Percentiles rank a stretch among this genome's conserved stretches.
Conservation (phyloP, 352 stramenopile species). For the Globisporangium irregulare region DNA sequence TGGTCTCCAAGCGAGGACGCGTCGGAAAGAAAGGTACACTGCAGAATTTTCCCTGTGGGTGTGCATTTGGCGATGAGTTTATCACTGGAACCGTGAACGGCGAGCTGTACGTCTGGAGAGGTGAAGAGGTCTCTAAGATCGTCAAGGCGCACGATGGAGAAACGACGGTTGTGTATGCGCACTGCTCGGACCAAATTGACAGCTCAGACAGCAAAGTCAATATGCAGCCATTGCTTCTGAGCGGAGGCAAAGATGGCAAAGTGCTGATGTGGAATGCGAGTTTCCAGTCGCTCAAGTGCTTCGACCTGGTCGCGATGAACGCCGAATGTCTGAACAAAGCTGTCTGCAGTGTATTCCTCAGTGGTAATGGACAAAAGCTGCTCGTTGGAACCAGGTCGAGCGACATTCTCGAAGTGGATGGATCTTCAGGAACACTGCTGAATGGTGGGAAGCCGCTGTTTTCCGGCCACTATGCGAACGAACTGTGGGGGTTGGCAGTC, state of each 20-base stretch:
- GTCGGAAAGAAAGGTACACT: slow-evolving; percentile 60
- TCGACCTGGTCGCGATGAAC: slow-evolving; percentile 45
- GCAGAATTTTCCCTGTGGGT: slow-evolving; percentile 48
- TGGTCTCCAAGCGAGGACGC: slow-evolving; percentile 50
- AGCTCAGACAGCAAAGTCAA: slow-evolving; percentile 11
- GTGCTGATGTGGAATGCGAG: slow-evolving; percentile 60
- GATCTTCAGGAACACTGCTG: slow-evolving; percentile 32
- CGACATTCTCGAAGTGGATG: slow-evolving; percentile 82
- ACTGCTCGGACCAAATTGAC: neutral
- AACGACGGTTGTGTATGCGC: slow-evolving; percentile 31
- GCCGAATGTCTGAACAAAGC: slow-evolving; percentile 32
- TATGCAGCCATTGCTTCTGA: slow-evolving; percentile 32
- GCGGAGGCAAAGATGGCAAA: slow-evolving; percentile 70
- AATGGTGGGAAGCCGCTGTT: slow-evolving; percentile 41
- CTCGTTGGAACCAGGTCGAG: slow-evolving; percentile 86
- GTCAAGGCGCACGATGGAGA: slow-evolving; percentile 72
- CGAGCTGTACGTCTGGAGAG: slow-evolving; percentile 62
- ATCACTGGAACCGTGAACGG: slow-evolving; percentile 50
- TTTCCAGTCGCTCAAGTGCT: slow-evolving; percentile 71
- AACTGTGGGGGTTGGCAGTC: slow-evolving; percentile 80
- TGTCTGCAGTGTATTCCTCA: slow-evolving; percentile 49
- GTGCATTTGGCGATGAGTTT: slow-evolving; percentile 43
- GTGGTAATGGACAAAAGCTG: slow-evolving; percentile 37
- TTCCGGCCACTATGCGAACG: slow-evolving; percentile 61
- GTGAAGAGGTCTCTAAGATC: slow-evolving; percentile 38